Evolutionary conservation across 306 rosid species (phyloP).

Genomic region (Dalbergia cultrata): DNA sequence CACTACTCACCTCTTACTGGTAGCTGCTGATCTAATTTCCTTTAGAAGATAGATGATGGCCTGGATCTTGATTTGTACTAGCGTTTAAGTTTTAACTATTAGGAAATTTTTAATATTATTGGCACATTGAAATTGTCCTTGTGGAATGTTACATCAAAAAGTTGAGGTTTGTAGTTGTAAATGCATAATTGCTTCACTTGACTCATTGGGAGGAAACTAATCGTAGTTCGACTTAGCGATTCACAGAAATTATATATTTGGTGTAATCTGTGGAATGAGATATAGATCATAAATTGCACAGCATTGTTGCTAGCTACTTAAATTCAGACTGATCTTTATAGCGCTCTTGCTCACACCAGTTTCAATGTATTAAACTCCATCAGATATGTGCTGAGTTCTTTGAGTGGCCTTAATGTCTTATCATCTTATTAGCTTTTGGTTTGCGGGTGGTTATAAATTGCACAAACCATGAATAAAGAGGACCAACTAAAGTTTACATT

Average conservation of each 20-base stretch:
- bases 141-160: conserved; percentile 10
- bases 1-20: too few relatives aligned
- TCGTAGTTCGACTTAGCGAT: too few relatives aligned
- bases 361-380: conserved; percentile 68
- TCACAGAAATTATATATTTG: conserved; percentile 26
- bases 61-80: conserved; percentile 25
- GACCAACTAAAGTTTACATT: neutral
- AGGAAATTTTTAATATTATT: conserved; percentile 28
- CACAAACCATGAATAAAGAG: neutral
- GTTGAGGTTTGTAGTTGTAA: neutral
- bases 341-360: conserved; percentile 73
- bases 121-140: conserved; percentile 7
- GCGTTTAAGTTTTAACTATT: conserved; percentile 17
- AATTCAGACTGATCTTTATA: conserved; percentile 42
- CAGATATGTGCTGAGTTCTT: conserved; percentile 69
- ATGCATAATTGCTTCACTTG: too few relatives aligned
- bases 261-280: conserved; percentile 33
- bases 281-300: conserved; percentile 12
- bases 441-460: neutral
- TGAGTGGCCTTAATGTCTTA: conserved; percentile 60
- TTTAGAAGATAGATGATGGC: conserved; percentile 30
- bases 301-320: conserved; percentile 24
- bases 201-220: too few relatives aligned
- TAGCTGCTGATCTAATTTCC: conserved; percentile 43
- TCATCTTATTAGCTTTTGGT: neutral